Conservation (phyloP, 1,284 basidiomycete species). For the Puccinia triticina region DNA sequence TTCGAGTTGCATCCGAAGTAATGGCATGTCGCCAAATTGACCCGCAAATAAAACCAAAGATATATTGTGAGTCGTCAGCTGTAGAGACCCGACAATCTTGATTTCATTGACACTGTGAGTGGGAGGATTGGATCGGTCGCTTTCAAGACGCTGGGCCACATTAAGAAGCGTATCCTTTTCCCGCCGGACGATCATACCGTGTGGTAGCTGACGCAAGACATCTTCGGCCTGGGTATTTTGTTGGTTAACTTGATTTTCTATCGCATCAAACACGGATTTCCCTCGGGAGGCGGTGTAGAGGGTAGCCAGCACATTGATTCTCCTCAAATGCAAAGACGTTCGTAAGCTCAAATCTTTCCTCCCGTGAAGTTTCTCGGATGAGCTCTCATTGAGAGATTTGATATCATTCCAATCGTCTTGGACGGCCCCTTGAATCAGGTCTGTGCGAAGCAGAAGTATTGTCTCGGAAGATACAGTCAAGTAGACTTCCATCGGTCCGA, state of each 20-base stretch:
- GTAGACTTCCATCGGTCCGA: slow-evolving; percentile 27
- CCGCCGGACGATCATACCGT: slow-evolving; percentile 37
- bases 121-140: slow-evolving; percentile 3
- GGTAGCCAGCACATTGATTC: slow-evolving; percentile 33
- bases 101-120: slow-evolving; percentile 34
- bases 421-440: slow-evolving; percentile 31
- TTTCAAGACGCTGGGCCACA: slow-evolving; percentile 36
- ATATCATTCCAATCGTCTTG: slow-evolving; percentile 43
- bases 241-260: slow-evolving; percentile 25
- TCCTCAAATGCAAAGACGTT: slow-evolving; percentile 38
- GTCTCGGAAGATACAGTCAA: slow-evolving; percentile 37
- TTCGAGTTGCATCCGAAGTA: slow-evolving; percentile 30
- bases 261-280: slow-evolving; percentile 27
- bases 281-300: slow-evolving; percentile 37
- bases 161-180: slow-evolving; percentile 39
- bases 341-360: slow-evolving; percentile 23
- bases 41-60: slow-evolving; percentile 29
- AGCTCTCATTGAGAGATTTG: slow-evolving; percentile 15
- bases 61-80: slow-evolving; percentile 22
- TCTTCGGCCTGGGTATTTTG: slow-evolving; percentile 37
- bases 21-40: slow-evolving; percentile 41
- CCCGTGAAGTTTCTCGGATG: neutral
- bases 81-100: slow-evolving; percentile 35
- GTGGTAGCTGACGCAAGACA: slow-evolving; percentile 30
- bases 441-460: slow-evolving; percentile 31